Evolutionary conservation across 2,329 filamentous ascomycete species (phyloP).

Genomic region (Hyphodiscus sp.): DNA sequence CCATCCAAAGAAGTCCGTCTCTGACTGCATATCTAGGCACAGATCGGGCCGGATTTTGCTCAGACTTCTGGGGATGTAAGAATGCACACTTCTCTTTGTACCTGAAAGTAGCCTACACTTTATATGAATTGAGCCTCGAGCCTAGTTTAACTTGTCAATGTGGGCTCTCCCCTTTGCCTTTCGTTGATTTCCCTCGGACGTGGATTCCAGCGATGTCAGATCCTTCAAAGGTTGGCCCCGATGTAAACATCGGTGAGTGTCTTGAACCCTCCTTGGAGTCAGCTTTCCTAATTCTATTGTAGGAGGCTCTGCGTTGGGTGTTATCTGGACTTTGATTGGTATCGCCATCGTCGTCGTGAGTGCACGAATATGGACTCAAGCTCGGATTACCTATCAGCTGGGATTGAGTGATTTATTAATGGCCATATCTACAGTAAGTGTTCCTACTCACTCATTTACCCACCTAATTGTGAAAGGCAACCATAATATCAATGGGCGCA

Average conservation of each 20-base stretch:
- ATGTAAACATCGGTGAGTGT: not conserved
- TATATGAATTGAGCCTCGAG: not conserved
- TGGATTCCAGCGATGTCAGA: not conserved
- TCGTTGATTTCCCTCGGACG: not conserved
- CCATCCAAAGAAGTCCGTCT: too few species aligned
- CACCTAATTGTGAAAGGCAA: not conserved
- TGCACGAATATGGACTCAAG: conserved; percentile 12
- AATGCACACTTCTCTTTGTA: too few species aligned
- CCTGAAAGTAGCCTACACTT: not conserved
- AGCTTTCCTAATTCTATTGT: not conserved
- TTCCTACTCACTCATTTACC: not conserved
- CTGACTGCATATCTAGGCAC: too few species aligned
- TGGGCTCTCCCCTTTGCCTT: not conserved
- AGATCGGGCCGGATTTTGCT: too few species aligned
- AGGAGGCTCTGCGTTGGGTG: conserved; percentile 1
- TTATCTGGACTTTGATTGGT: conserved; percentile 10
- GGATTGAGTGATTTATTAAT: conserved; percentile 14
- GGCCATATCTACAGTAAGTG: conserved; percentile 6
- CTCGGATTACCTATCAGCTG: conserved; percentile 4
- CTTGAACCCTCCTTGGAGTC: not conserved
- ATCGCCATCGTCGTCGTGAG: conserved; percentile 9
- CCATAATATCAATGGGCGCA: conserved; percentile 2
- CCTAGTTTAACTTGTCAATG: not conserved
- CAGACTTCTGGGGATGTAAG: too few species aligned
- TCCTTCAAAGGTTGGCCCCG: not conserved